phyloP scores from a whole-genome alignment of 2,329 filamentous ascomycete species.

The Fusarium sp. region DNA sequence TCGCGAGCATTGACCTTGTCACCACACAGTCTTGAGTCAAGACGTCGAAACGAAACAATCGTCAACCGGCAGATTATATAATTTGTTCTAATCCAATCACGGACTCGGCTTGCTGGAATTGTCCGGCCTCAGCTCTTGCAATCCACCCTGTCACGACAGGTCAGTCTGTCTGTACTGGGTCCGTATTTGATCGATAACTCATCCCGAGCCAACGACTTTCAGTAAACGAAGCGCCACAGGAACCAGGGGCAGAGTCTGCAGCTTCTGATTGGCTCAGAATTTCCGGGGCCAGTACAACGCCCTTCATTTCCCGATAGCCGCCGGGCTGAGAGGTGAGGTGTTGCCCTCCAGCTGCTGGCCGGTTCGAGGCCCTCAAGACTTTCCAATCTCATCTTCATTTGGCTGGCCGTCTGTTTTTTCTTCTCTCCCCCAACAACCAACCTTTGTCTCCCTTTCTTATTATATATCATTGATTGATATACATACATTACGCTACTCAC shows the following conservation, averaged over 20 bases:
- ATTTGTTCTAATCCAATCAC: conserved; percentile 30
- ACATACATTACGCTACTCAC: neutral
- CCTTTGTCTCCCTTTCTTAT: conserved; percentile 2
- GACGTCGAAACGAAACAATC: conserved; percentile 40
- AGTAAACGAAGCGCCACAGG: conserved; percentile 27
- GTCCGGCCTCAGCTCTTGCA: conserved; percentile 13
- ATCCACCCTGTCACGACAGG: conserved; percentile 27
- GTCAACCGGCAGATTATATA: neutral
- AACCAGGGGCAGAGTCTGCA: conserved; percentile 11
- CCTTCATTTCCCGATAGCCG: conserved; percentile 42
- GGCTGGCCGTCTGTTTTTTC: neutral
- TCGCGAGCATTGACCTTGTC: conserved; percentile 3
- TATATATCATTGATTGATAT: conserved; percentile 25
- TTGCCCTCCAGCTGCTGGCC: no score
- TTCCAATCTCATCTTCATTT: conserved; percentile 4
- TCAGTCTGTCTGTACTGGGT: conserved; percentile 4
- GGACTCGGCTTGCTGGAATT: conserved; percentile 15
- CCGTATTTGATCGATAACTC: neutral
- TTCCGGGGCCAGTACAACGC: conserved; percentile 23
- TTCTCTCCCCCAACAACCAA: neutral
- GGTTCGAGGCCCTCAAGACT: conserved; percentile 10
- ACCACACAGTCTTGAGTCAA: conserved; percentile 5
- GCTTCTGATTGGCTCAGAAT: conserved; percentile 22
- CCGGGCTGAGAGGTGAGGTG: neutral
- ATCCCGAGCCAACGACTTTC: conserved; percentile 27